phyloP scores from a whole-genome alignment of 768 basidiomycete genomes.

The Pholiota molesta region DNA sequence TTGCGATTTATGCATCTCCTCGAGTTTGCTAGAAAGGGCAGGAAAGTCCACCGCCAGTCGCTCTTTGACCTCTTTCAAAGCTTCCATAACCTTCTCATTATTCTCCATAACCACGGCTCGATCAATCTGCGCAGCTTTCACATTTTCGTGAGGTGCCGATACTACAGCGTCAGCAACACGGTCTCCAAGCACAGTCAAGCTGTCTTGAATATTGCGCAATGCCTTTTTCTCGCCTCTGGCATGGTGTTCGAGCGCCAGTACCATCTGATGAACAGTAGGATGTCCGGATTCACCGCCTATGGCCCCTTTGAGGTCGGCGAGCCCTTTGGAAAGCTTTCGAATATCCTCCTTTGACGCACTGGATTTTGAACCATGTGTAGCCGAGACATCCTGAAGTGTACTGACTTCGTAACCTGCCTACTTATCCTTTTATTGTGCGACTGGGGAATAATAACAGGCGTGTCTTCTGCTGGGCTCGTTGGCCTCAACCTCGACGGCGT shows the following conservation, averaged over 20 bases:
- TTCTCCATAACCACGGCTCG: neutral
- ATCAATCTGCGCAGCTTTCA: neutral
- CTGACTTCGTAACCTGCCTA: neutral
- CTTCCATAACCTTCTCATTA: conserved; percentile 27
- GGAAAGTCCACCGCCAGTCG: conserved; percentile 43
- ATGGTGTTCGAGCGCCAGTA: conserved; percentile 32
- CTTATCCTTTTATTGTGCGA: neutral
- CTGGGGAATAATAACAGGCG: neutral
- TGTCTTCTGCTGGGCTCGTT: neutral
- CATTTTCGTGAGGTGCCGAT: conserved; percentile 2
- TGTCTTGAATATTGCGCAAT: conserved; percentile 31
- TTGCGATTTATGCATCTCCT: conserved; percentile 18
- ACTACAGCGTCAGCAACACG: conserved; percentile 12
- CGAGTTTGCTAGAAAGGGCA: conserved; percentile 33
- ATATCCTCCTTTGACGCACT: conserved; percentile 20
- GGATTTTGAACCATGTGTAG: neutral
- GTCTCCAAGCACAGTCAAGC: conserved; percentile 24
- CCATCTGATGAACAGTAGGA: conserved; percentile 34
- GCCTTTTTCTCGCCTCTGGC: conserved; percentile 27
- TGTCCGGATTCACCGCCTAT: conserved; percentile 28
- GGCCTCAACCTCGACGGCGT: neutral
- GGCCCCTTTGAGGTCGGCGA: conserved; percentile 24
- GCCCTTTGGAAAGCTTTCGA: conserved; percentile 17
- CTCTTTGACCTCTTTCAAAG: conserved; percentile 41
- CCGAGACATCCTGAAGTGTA: neutral